Conservation (phyloP, 805 yeast genomes). For the Barnettozyma pratensis region DNA sequence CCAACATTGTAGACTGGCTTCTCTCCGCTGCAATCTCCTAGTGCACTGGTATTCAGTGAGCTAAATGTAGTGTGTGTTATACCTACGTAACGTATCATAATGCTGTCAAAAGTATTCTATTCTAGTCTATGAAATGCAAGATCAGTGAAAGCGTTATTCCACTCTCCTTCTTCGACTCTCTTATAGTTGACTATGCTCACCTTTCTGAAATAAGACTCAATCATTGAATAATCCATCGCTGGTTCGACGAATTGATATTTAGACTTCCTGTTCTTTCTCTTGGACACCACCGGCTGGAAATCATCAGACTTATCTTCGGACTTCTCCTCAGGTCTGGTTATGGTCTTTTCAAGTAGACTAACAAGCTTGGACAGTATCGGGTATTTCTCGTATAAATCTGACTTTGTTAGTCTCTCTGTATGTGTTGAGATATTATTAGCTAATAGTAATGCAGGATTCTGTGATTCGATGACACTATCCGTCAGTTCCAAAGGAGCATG, state of each 20-base stretch:
- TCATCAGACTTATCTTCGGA: constrained; percentile 14
- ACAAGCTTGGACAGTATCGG: constrained; percentile 38
- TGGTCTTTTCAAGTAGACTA: constrained; percentile 8
- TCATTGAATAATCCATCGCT: constrained; percentile 28
- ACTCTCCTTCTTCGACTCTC: constrained; percentile 30
- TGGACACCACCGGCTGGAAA: constrained; percentile 11
- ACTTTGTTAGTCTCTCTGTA: constrained; percentile 45
- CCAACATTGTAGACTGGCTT: neutral
- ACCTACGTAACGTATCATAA: too few species aligned
- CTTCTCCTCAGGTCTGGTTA: neutral
- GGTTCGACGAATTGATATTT: constrained; percentile 24
- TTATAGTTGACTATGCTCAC: constrained; percentile 21
- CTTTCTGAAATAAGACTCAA: constrained; percentile 28
- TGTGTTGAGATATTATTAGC: constrained; percentile 51
- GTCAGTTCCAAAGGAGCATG: constrained; percentile 65
- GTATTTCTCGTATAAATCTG: constrained; percentile 38
- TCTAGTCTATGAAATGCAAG: constrained; percentile 36
- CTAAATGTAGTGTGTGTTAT: too few species aligned
- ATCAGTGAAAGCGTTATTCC: constrained; percentile 52
- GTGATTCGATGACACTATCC: constrained; percentile 30
- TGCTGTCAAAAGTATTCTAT: neutral
- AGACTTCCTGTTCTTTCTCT: constrained; percentile 23
- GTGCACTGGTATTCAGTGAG: too few species aligned
- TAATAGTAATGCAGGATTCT: constrained; percentile 36
- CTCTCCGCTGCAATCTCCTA: too few species aligned